Evolutionary conservation across 176 grass and related monocot species (phyloP).

Genomic region (Rhynchospora pubera): DNA sequence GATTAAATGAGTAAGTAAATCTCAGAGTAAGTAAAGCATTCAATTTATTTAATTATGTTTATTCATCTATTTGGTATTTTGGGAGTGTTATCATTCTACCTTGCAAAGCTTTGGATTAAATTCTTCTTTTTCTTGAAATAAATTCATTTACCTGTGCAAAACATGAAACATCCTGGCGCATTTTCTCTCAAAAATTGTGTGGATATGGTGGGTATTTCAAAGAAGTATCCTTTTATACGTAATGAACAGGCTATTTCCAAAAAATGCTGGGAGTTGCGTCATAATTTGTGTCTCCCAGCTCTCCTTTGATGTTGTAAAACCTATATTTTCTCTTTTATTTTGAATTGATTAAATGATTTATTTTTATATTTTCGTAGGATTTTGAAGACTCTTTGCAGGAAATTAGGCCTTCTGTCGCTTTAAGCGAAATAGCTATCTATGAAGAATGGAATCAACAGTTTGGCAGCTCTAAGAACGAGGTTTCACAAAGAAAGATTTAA

Average conservation of each 20-base stretch:
- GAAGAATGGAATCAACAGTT: conserved; percentile 94
- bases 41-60: neutral
- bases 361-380: conserved; percentile 42
- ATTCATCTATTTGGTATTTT: neutral
- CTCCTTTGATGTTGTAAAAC: neutral
- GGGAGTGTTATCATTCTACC: neutral
- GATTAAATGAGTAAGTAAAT: too few relatives aligned
- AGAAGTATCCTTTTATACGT: neutral
- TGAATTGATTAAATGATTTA: conserved; percentile 14
- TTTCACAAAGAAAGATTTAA: conserved; percentile 1
- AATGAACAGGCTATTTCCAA: neutral
- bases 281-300: neutral
- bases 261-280: neutral
- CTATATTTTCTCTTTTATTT: neutral
- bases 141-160: conserved; percentile 1
- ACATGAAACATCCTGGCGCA: neutral
- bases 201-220: neutral
- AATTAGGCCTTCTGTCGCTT: conserved; percentile 89
- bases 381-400: conserved; percentile 85
- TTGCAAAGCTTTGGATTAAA: neutral
- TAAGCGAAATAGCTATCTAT: conserved; percentile 61
- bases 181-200: neutral
- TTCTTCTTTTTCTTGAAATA: too few relatives aligned
- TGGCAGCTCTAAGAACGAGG: conserved; percentile 67
- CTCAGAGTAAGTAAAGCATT: conserved; percentile 43